Evolutionary conservation across 179 eudicot genomes (phyloP).

Genomic region (Monotropa hypopitys): DNA sequence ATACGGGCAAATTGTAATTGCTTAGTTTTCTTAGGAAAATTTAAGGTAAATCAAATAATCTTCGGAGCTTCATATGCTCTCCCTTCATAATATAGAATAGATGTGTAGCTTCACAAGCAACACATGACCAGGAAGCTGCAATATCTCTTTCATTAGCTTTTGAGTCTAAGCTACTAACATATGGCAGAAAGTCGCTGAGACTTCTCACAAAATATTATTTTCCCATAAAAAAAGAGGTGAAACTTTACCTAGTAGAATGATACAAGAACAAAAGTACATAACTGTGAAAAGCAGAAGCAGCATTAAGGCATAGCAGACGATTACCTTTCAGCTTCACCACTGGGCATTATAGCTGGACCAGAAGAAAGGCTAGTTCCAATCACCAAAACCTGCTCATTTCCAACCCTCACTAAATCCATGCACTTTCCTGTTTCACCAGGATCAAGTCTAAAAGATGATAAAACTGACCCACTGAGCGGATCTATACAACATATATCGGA

Average conservation of each 20-base stretch:
- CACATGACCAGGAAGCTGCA: neutral
- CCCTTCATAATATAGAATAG: too few relatives aligned
- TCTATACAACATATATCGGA: conserved; percentile 91
- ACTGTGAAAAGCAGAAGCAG: neutral
- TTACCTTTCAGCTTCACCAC: conserved; percentile 96
- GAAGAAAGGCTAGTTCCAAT: conserved; percentile 78
- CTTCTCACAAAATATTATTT: neutral
- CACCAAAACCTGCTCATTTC: conserved; percentile 64
- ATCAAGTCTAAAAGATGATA: conserved; percentile 64
- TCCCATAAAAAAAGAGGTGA: neutral
- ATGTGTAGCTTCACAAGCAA: neutral
- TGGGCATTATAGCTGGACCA: conserved; percentile 91
- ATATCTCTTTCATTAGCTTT: conserved; percentile 1
- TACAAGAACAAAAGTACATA: neutral
- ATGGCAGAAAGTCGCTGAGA: neutral
- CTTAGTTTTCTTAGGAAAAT: too few relatives aligned
- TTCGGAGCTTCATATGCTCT: too few relatives aligned
- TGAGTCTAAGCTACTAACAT: neutral
- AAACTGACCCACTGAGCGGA: conserved; percentile 75
- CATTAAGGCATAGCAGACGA: conserved; percentile 3
- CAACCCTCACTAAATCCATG: conserved; percentile 74
- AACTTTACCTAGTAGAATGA: neutral
- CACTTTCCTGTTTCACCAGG: conserved; percentile 85
- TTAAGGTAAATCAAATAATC: too few relatives aligned
- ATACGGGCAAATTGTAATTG: too few relatives aligned